Conservation (phyloP, 2,329 filamentous ascomycete genomes). For the Orbilia blumenaviensis region DNA sequence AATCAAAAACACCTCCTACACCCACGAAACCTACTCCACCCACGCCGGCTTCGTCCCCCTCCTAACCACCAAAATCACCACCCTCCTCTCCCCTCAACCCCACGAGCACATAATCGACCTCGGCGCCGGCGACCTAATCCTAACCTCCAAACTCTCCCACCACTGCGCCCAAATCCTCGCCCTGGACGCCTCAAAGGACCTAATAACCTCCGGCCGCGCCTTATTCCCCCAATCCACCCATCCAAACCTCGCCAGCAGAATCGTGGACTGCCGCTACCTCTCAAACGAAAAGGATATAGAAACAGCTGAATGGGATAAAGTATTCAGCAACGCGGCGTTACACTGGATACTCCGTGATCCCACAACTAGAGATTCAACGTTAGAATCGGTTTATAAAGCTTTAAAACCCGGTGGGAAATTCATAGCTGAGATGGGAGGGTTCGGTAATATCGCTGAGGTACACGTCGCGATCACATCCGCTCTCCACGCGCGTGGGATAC, state of each 20-base stretch:
- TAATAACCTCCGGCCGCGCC: conserved; percentile 60
- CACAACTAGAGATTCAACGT: background rate
- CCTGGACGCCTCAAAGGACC: conserved; percentile 61
- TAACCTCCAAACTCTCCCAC: conserved; percentile 61
- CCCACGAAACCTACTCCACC: conserved; percentile 57
- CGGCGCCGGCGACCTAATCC: conserved; percentile 60
- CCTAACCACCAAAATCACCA: conserved; percentile 61
- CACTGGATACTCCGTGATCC: conserved; percentile 61
- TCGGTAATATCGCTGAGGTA: conserved; percentile 55
- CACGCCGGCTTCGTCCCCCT: conserved; percentile 62
- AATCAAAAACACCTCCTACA: conserved; percentile 10
- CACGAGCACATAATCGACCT: conserved; percentile 60
- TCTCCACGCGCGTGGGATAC: conserved; percentile 47
- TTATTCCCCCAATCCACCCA: conserved; percentile 57
- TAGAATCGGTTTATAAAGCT: conserved; percentile 16
- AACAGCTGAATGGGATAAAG: conserved; percentile 60
- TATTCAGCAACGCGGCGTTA: conserved; percentile 63
- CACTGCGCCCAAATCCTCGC: conserved; percentile 59
- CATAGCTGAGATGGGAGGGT: conserved; percentile 55
- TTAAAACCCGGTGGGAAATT: conserved; percentile 54
- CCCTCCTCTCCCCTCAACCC: conserved; percentile 60
- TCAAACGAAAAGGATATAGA: conserved; percentile 16
- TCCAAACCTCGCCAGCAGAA: conserved; percentile 59
- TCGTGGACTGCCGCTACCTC: conserved; percentile 54
- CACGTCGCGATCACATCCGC: conserved; percentile 54